Evolutionary conservation across 768 basidiomycete species (phyloP), one percentile per base, ranked within the genome.

Genomic region (Boletus rex-veris): DNA sequence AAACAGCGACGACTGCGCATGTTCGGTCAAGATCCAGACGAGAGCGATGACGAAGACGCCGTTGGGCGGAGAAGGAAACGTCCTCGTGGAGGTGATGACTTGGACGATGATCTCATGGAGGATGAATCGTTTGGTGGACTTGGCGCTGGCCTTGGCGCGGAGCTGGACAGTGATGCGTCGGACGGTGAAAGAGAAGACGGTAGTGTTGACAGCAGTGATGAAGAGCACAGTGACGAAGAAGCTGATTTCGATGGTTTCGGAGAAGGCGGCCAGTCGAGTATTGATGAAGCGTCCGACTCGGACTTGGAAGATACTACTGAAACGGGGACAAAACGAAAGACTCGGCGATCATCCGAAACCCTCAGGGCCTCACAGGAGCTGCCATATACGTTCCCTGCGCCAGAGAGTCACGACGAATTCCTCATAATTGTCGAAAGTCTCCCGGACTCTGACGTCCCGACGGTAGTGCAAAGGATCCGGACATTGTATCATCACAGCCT

Each of bases 381-480:
- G 4, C 97, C 97, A 0, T 99, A 83, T 68, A 98, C 92, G 2
- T 98, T 98, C 70, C 80, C 89, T 40, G 96, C 93, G 63, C 97
- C 97, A 0, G 70, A 79, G 15, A 84, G 76, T 11, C 94, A 98
- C 61, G 90, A 91, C 43, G 92, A 96, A 53, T 89, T 98, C 59
- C 77, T 96, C n/a, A 82, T 87, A 21, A 86, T 96, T 15, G 67
- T 98, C 3, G 81, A 87, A 18, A 78, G 77, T 38, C 68, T 94
- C 16, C 77, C 82, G 15, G 88, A 92, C 40, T 73, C 81, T 26
- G 87, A 96, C 55, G 68, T 96, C 2, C 81, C 85, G 5, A 84
- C 77, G 0, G 92, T 98, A 2, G 77, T 98, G 35, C 88, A 98
- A 64, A 88, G 97, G 41, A 94, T 98, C 43, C 83, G 95, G 11